These are phyloP conservation scores for Limonium bicolor DNA, from an alignment of 148 eudicot species.

Conservation along the genomic window DNA sequence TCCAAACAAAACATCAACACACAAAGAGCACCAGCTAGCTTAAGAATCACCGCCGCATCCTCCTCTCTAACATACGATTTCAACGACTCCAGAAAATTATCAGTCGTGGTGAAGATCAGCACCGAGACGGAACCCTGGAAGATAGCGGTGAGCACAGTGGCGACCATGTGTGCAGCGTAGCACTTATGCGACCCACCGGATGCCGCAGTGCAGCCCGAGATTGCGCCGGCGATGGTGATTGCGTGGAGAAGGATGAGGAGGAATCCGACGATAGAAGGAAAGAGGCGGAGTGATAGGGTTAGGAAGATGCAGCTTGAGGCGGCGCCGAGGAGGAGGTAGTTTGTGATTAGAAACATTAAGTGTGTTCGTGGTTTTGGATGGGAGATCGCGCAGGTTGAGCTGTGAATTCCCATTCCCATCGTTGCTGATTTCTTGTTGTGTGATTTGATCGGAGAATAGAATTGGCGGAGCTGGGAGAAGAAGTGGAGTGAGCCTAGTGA, in stretches of 20 bases:
- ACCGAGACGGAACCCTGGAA: constrained; percentile 50
- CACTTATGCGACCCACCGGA: constrained; percentile 19
- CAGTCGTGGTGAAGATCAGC: constrained; percentile 27
- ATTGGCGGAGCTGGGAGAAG: too few species aligned
- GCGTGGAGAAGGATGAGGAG: constrained; percentile 46
- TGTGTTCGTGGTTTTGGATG: neutral
- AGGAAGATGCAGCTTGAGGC: constrained; percentile 58
- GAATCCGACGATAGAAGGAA: constrained; percentile 43
- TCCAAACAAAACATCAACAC: constrained; percentile 26
- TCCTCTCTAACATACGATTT: constrained; percentile 42
- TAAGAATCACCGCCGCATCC: constrained; percentile 31
- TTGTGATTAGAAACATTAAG: constrained; percentile 30
- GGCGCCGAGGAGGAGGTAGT: constrained; percentile 39
- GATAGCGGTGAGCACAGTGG: constrained; percentile 43
- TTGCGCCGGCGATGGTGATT: constrained; percentile 34
- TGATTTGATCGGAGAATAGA: too few species aligned
- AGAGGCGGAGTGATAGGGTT: constrained; percentile 44
- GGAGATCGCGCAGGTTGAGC: too few species aligned
- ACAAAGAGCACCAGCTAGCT: constrained; percentile 33
- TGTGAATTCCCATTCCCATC: too few species aligned
- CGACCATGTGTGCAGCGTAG: constrained; percentile 46
- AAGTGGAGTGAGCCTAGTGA: too few species aligned
- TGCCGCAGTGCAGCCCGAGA: constrained; percentile 39
- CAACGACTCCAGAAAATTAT: constrained; percentile 19
- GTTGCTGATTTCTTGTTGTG: too few species aligned